A percentile compares a stretch with the other conserved stretches of the same genome.
Evolutionary conservation across 225 moss, liverwort and hornwort genomes (phyloP).

Genomic region (Ulota crispa): DNA sequence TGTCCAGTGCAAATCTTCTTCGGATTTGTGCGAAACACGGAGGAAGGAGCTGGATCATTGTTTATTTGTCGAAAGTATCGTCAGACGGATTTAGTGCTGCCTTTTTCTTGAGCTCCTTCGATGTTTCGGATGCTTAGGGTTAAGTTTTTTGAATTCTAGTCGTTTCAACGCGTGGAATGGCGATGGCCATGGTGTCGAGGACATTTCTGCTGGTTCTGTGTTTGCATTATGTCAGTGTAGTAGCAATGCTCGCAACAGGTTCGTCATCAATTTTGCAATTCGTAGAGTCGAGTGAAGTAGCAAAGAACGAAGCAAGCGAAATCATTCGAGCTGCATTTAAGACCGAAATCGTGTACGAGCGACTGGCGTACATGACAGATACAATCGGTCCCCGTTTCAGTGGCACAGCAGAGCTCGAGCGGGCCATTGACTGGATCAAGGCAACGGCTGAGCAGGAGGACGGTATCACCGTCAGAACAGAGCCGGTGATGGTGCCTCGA

Average conservation of each 20-base stretch:
- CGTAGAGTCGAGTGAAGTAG: background rate
- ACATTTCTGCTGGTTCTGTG: constrained; percentile 26
- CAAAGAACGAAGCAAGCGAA: constrained; percentile 51
- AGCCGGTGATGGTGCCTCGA: constrained; percentile 66
- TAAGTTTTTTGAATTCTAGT: background rate
- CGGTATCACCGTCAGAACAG: constrained; percentile 57
- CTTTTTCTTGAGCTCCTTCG: background rate
- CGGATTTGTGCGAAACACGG: background rate
- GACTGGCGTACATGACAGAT: constrained; percentile 84
- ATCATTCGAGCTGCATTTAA: constrained; percentile 66
- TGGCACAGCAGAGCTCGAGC: constrained; percentile 68
- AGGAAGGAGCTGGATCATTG: background rate
- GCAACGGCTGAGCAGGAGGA: constrained; percentile 60
- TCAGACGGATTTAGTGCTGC: background rate
- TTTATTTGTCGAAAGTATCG: background rate
- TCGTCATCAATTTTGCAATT: background rate
- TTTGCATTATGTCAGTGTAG: constrained; percentile 15
- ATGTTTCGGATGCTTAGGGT: background rate
- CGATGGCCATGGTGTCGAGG: background rate
- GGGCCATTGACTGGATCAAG: constrained; percentile 76
- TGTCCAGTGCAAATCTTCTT: background rate
- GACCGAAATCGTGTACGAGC: constrained; percentile 70
- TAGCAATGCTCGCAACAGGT: background rate
- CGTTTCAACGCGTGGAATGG: constrained; percentile 4
- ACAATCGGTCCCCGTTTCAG: constrained; percentile 87